A percentile compares a stretch with the other conserved stretches of the same genome.
Conservation (phyloP, 176 grass and related monocot species). For the Musa itinerans region DNA sequence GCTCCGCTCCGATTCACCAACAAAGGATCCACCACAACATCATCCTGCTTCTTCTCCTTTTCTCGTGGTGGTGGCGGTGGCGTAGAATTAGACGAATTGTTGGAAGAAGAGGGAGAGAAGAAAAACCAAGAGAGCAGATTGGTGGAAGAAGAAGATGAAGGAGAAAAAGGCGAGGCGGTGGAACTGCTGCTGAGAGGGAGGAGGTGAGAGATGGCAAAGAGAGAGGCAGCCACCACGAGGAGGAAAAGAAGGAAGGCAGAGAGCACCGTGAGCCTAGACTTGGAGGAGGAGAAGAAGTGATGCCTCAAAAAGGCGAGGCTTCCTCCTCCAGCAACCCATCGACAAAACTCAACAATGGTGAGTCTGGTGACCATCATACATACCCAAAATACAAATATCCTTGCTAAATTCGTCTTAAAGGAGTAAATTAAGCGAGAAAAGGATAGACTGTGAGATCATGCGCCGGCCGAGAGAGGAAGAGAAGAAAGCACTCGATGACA, state of each 20-base stretch:
- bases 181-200: neutral
- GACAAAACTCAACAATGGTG: neutral
- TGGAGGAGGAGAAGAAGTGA: neutral
- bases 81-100: neutral
- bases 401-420: neutral
- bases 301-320: conserved; percentile 9
- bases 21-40: neutral
- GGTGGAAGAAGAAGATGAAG: conserved; percentile 9
- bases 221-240: conserved; percentile 14
- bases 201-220: conserved; percentile 24
- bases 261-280: conserved; percentile 21
- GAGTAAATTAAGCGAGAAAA: neutral
- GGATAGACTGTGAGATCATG: neutral
- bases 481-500: no score
- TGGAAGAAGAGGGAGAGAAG: neutral
- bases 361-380: neutral
- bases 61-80: neutral
- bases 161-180: conserved; percentile 3
- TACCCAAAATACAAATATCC: neutral
- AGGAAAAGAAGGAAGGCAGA: conserved; percentile 25
- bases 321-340: conserved; percentile 26
- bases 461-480: neutral
- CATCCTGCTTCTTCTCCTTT: neutral
- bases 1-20: neutral
- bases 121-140: conserved; percentile 6